Evolutionary conservation across 208 protist species (phyloP), one percentile per base, ranked within the genome.

Genomic region (Trypanosoma boissoni): DNA sequence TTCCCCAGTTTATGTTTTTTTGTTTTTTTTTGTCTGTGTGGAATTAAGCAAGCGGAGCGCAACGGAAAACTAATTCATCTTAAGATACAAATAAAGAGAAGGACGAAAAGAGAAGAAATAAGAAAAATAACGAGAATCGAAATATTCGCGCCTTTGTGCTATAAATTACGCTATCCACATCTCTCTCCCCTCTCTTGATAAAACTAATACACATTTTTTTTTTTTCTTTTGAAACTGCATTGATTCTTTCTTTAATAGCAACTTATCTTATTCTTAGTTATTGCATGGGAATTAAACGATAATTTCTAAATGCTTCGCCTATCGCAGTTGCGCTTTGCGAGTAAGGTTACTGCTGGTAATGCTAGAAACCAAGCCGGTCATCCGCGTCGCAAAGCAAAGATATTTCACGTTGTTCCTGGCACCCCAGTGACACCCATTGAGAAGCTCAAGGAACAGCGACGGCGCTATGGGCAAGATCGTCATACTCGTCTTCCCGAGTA

Each of bases 321-420:
- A 21, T 74, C 68, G 7, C 26, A 5, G 3, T 20, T 18, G 7
- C 14, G 28, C 4, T 54, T 73, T 20, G 86, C 86, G 36, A 90
- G 82, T 58, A 92, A 92, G 66, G 79, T 88, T 21, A 90, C 86
- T 41, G 81, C 78, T 3, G 81, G 86, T 54, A 92, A 88, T 57
- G 86, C 86, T 9, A 83, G 72, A 65, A 92, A 92, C 64, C 86
- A 92, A 58, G 74, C 78, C 16, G 86, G 86, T 2, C 65, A 67
- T 1, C 78, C 79, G 10, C 78, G 80, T 2, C 24, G 75, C 24
- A 89, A 85, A 44, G 68, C 72, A 0, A 92, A 89, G 54, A 16
- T 86, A 12, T 92, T 92, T 37, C 76, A 92, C 51, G 81, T 83
- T 28, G 76, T 90, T 37, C 86, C 80, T 0, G 83, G 74, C 46